A percentile compares a stretch with the other conserved stretches of the same genome.
phyloP scores from a whole-genome alignment of 2,329 filamentous ascomycete species.

The Aureobasidium lini region DNA sequence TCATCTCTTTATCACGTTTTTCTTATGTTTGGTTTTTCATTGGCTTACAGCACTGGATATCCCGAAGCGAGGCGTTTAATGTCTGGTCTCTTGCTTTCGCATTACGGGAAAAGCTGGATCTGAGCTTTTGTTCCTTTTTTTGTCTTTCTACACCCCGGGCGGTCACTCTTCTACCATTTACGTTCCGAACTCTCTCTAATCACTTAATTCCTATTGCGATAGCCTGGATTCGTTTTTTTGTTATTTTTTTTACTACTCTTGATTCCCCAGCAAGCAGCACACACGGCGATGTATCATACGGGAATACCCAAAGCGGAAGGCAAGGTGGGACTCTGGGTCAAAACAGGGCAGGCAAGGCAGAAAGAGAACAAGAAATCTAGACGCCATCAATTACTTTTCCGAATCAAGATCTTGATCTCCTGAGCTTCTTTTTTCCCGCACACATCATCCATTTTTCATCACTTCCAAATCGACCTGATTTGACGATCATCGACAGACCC shows the following conservation, averaged over 20 bases:
- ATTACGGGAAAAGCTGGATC: not conserved
- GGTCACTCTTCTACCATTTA: not conserved
- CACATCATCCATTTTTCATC: not conserved
- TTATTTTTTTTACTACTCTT: not conserved
- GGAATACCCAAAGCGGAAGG: not conserved
- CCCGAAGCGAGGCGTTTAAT: conserved; percentile 12
- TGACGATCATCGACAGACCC: not conserved
- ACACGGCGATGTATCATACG: conserved; percentile 7
- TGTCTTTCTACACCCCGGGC: not conserved
- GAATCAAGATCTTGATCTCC: not conserved
- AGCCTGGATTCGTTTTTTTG: not conserved
- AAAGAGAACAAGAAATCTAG: not conserved
- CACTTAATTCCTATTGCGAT: not conserved
- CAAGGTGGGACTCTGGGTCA: not conserved
- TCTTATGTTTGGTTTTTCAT: not conserved
- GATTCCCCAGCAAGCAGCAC: not conserved
- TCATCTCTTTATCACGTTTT: not conserved
- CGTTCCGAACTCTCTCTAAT: conserved; percentile 7
- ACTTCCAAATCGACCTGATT: not conserved
- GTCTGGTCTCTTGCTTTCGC: not conserved
- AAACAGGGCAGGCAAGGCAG: not conserved
- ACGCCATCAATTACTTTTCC: not conserved
- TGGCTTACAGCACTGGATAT: conserved; percentile 10
- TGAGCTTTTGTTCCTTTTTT: not conserved
- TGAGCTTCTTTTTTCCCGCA: not conserved